phyloP scores from a whole-genome alignment of 305 asterid genomes.

The Rubia tinctorum region DNA sequence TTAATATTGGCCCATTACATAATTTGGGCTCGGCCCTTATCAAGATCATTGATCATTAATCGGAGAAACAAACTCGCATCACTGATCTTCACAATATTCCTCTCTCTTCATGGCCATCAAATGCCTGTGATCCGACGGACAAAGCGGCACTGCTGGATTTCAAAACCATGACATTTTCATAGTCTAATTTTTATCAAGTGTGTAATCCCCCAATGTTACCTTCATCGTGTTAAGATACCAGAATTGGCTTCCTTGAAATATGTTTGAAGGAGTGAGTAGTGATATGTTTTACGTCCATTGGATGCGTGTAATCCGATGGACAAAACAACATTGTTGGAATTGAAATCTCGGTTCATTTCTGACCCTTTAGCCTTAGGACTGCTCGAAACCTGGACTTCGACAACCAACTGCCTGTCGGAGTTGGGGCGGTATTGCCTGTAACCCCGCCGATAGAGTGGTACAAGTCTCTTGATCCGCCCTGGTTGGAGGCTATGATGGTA shows the following conservation, averaged over 20 bases:
- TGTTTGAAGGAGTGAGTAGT: no score
- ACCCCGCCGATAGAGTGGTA: constrained; percentile 41
- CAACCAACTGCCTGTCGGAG: constrained; percentile 60
- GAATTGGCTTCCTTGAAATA: no score
- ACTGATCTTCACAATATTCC: neutral
- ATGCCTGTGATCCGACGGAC: no score
- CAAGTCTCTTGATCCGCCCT: constrained; percentile 53
- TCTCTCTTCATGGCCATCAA: neutral
- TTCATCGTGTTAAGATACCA: no score
- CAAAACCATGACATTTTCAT: no score
- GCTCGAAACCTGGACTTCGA: constrained; percentile 49
- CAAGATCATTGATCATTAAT: no score
- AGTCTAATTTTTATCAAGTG: no score
- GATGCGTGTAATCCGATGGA: constrained; percentile 51
- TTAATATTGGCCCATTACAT: no score
- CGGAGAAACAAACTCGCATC: neutral
- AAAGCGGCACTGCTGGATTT: no score
- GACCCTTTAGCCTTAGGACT: constrained; percentile 48
- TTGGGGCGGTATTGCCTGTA: constrained; percentile 60
- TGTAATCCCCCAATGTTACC: no score
- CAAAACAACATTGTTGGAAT: constrained; percentile 44
- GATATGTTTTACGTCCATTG: constrained; percentile 5
- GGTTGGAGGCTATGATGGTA: no score
- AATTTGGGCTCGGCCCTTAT: no score
- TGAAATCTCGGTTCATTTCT: constrained; percentile 40